A percentile compares a stretch with the other conserved stretches of the same genome.
phyloP scores from a whole-genome alignment of 495 filamentous ascomycete genomes.

The Xylaria scruposa region DNA sequence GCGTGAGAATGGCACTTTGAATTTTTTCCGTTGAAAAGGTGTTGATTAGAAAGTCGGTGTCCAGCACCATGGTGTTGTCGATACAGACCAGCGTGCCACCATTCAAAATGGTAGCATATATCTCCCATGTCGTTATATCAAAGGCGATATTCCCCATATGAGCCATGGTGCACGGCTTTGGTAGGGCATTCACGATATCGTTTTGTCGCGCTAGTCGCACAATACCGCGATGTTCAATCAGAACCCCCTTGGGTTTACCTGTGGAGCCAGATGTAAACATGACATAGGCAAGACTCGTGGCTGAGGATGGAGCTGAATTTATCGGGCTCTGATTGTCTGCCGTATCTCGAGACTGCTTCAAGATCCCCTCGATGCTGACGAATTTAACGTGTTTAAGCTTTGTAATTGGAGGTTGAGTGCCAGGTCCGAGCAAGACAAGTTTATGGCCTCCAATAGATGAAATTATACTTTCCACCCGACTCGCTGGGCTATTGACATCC shows the following conservation, averaged over 20 bases:
- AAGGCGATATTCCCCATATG: slow-evolving; percentile 41
- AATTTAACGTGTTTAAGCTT: neutral
- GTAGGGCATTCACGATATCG: neutral
- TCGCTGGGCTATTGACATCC: slow-evolving; percentile 17
- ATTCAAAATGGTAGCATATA: slow-evolving; percentile 37
- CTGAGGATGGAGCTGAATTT: neutral
- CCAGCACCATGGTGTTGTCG: slow-evolving; percentile 20
- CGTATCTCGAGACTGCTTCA: neutral
- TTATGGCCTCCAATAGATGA: neutral
- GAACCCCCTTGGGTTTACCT: slow-evolving; percentile 49
- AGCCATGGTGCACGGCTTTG: neutral
- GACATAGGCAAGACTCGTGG: slow-evolving; percentile 5
- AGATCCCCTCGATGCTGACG: neutral
- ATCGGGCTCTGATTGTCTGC: neutral
- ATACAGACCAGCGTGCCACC: slow-evolving; percentile 27
- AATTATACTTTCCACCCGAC: slow-evolving; percentile 18
- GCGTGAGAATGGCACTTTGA: neutral
- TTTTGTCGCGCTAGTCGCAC: slow-evolving; percentile 22
- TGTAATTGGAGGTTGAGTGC: neutral
- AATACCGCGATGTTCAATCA: slow-evolving; percentile 42
- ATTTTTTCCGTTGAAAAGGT: neutral
- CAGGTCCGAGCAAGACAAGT: neutral
- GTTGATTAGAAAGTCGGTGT: slow-evolving; percentile 3
- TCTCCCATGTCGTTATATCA: slow-evolving; percentile 35
- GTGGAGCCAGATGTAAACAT: slow-evolving; percentile 52